Percentiles rank a stretch among this genome's conserved stretches.
These are phyloP conservation scores for Juncus inflexus DNA, from an alignment of 176 grass and related monocot species.

Conservation along the genomic window DNA sequence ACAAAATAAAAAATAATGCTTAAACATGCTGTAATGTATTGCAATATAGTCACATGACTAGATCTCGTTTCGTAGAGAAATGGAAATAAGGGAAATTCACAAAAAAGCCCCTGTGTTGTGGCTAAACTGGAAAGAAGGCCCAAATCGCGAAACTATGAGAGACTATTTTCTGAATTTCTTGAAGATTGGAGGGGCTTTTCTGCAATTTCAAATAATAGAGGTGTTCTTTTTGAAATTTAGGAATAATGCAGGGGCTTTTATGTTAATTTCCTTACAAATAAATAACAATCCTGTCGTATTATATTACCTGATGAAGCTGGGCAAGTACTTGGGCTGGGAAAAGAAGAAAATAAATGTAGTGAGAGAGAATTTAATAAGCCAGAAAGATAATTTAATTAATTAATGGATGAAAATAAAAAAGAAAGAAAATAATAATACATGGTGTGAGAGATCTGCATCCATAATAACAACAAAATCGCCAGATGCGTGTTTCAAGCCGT, in stretches of 20 bases:
- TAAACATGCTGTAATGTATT: too few species aligned
- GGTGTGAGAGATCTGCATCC: constrained; percentile 94
- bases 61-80: too few species aligned
- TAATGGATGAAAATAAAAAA: not conserved
- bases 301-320: constrained; percentile 83
- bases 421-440: constrained; percentile 40
- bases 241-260: not conserved
- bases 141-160: too few species aligned
- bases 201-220: not conserved
- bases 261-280: not conserved
- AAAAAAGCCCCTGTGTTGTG: too few species aligned
- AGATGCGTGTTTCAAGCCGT: constrained; percentile 88
- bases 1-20: too few species aligned
- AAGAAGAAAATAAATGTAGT: constrained; percentile 14
- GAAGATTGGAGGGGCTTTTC: too few species aligned
- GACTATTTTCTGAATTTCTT: too few species aligned
- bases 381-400: constrained; percentile 15
- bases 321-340: constrained; percentile 92
- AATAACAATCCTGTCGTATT: constrained; percentile 1
- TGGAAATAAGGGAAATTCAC: too few species aligned
- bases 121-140: too few species aligned
- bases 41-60: too few species aligned
- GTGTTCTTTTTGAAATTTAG: not conserved
- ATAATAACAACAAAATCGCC: constrained; percentile 90
- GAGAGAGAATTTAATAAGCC: constrained; percentile 16